Evolutionary conservation across 352 stramenopile genomes (phyloP), one percentile per base, ranked within the genome.

Genomic region (Pythium brachiatum): DNA sequence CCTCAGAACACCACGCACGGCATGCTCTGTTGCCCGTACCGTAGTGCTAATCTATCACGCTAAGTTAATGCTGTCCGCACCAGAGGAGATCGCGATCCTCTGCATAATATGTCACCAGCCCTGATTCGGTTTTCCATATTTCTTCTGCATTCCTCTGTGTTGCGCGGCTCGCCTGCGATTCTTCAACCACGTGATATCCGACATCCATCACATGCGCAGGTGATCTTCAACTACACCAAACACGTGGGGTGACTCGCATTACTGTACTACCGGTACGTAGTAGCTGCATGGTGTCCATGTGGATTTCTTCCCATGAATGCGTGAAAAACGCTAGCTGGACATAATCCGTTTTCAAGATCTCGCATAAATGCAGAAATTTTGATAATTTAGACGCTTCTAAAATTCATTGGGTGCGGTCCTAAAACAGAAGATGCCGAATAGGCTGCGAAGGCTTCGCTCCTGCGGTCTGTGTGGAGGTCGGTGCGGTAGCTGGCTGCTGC

Each of bases 41-140:
- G 23, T 46, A 57, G 51, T 57, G 41, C n/a, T 48, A 48, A 26
- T 48, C 41, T 48, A 48, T 48, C 41, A 48, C 41, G 41, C 41
- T 48, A 48, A 48, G 41, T 48, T 48, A 48, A 48, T 48, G 20
- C 41, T 16, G 41, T 48, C 32, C 25, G 20, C 16, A 16, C 18
- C 41, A 26, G 51, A 57, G 51, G 39, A 57, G 51, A 46, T 46
- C n/a, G 51, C 51, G 39, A 57, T 57, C 39, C 51, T 57, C 51
- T 46, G 31, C 50, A 4, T 27, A 27, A 54, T 54, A 54, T n/a
- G 20, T 20, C 27, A 55, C n/a, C 16, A 31, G 38, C 16, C 26
- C n/a, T n/a, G n/a, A n/a, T n/a, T n/a, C n/a, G n/a, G 20, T 51
- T 7, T 21, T 23, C 39, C 15, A 23, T n/a, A 34, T 34, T 34